phyloP scores from a whole-genome alignment of 306 rosid species.

The Fragaria nilgerrensis region DNA sequence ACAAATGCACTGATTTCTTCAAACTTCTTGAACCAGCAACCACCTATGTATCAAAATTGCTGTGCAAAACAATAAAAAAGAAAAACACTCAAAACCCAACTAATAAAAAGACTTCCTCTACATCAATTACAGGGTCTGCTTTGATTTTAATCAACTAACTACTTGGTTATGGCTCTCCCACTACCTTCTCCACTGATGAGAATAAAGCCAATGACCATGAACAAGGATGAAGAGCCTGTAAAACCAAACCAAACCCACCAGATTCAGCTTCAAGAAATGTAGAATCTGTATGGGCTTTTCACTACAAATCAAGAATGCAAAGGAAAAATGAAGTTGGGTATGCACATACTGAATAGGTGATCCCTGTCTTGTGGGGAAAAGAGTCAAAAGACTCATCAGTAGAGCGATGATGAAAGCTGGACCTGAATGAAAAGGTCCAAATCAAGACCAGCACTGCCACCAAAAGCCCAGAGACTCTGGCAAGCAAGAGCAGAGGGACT shows the following conservation, averaged over 20 bases:
- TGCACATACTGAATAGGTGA: constrained; percentile 48
- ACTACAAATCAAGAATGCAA: neutral
- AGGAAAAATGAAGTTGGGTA: neutral
- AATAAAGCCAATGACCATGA: constrained; percentile 89
- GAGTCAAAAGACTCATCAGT: constrained; percentile 15
- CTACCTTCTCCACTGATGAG: constrained; percentile 89
- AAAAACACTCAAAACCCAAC: constrained; percentile 15
- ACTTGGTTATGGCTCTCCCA: constrained; percentile 1
- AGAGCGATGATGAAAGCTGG: constrained; percentile 62
- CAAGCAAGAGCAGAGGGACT: constrained; percentile 45
- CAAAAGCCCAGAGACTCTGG: constrained; percentile 54
- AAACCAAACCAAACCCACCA: constrained; percentile 3
- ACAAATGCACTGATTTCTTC: constrained; percentile 78
- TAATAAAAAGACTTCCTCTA: neutral
- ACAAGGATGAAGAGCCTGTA: constrained; percentile 85
- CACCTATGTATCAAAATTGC: constrained; percentile 83
- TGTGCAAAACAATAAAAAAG: constrained; percentile 21
- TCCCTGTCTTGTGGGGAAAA: constrained; percentile 33
- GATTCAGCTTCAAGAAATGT: neutral
- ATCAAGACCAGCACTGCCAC: constrained; percentile 59
- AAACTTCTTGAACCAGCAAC: constrained; percentile 67
- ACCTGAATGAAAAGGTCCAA: constrained; percentile 66
- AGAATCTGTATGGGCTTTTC: neutral
- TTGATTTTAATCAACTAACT: neutral
- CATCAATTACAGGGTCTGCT: neutral